Percentiles rank a stretch among this genome's conserved stretches.
Evolutionary conservation across 805 yeast species (phyloP).

Genomic region (Cyberlindnera bimundalis): DNA sequence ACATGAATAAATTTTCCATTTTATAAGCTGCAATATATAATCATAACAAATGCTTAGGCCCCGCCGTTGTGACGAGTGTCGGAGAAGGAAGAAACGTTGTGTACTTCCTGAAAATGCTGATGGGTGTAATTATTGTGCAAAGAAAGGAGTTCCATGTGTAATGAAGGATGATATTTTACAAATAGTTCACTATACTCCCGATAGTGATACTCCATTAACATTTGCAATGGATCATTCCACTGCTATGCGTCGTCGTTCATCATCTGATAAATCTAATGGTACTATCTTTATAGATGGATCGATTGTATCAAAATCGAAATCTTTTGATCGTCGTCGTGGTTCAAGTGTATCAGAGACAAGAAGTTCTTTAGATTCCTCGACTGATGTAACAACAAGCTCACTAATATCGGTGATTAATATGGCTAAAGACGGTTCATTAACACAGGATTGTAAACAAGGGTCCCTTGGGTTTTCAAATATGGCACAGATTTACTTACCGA

Average conservation of each 20-base stretch:
- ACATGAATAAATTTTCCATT: too few species aligned
- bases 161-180: conserved; percentile 11
- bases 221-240: neutral
- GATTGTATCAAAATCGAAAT: neutral
- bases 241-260: neutral
- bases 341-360: neutral
- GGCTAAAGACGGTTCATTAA: conserved; percentile 1
- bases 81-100: conserved; percentile 17
- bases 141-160: conserved; percentile 14
- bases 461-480: conserved; percentile 7
- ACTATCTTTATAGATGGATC: conserved; percentile 7
- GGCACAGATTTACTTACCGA: conserved; percentile 11
- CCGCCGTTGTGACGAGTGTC: conserved; percentile 16
- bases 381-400: conserved; percentile 9
- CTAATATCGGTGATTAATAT: conserved; percentile 11
- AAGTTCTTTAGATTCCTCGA: neutral
- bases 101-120: neutral
- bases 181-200: conserved; percentile 10
- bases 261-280: conserved; percentile 1
- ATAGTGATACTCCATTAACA: neutral
- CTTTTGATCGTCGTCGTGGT: neutral
- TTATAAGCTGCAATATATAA: too few species aligned
- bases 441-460: conserved; percentile 1
- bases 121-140: conserved; percentile 10
- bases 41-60: conserved; percentile 4